These are phyloP conservation scores for Naganishia cerealis DNA, from an alignment of 1,284 basidiomycete genomes.

Conservation along the genomic window DNA sequence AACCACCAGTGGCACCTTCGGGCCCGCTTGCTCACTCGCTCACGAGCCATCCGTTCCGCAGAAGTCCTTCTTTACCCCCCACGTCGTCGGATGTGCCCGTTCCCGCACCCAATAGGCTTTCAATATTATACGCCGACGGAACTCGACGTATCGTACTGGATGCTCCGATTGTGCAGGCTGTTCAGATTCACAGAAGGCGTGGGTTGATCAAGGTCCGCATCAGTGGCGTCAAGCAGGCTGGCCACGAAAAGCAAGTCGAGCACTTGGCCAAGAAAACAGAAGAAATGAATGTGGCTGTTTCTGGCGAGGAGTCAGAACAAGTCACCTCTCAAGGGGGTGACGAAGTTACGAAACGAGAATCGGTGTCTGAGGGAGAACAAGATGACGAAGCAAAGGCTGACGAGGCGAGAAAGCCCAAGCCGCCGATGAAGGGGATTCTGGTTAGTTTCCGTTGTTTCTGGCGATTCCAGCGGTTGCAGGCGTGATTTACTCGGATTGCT, in stretches of 20 bases:
- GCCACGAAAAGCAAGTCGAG: constrained; percentile 31
- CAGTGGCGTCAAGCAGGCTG: constrained; percentile 29
- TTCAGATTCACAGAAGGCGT: constrained; percentile 77
- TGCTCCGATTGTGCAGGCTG: constrained; percentile 75
- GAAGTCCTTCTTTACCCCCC: constrained; percentile 33
- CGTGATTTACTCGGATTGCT: constrained; percentile 25
- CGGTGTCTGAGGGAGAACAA: constrained; percentile 26
- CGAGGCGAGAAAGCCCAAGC: constrained; percentile 32
- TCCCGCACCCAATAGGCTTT: constrained; percentile 61
- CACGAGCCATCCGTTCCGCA: constrained; percentile 22
- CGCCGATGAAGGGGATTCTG: constrained; percentile 50
- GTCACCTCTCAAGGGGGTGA: not conserved
- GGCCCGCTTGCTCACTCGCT: constrained; percentile 25
- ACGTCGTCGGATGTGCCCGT: constrained; percentile 42
- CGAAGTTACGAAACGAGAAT: not conserved
- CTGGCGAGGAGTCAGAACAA: not conserved
- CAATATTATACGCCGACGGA: constrained; percentile 87
- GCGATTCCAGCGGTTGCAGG: constrained; percentile 45
- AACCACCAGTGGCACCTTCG: constrained; percentile 19
- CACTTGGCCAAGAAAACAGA: constrained; percentile 32
- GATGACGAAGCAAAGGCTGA: constrained; percentile 25
- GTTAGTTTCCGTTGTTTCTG: constrained; percentile 41
- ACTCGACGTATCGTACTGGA: constrained; percentile 82
- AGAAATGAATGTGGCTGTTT: constrained; percentile 32
- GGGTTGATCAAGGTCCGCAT: constrained; percentile 81